Conservation (phyloP, 257 asterid genomes). For the Pogostemon cablin region DNA sequence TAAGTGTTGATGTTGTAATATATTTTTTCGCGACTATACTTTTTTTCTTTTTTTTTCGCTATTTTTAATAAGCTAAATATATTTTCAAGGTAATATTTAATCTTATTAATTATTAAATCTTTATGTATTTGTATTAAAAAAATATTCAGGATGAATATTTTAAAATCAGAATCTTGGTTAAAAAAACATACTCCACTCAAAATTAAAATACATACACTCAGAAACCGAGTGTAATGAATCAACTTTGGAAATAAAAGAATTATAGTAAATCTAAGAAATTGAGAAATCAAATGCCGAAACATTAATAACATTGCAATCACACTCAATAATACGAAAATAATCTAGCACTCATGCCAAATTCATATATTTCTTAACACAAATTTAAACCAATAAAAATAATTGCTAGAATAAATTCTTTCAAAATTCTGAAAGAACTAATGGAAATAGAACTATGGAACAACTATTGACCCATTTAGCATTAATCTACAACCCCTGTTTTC, state of each 20-base stretch:
- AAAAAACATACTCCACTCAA: conserved; percentile 2
- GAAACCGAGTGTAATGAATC: not conserved
- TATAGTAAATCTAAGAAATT: conserved; percentile 3
- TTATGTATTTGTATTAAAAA: too few species aligned
- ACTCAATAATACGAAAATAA: not conserved
- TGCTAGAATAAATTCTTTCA: not conserved
- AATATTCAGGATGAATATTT: too few species aligned
- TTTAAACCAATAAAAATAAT: not conserved
- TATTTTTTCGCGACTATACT: too few species aligned
- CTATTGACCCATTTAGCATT: conserved; percentile 17
- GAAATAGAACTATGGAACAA: not conserved
- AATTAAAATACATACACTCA: not conserved
- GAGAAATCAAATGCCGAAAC: conserved; percentile 6
- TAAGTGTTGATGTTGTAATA: too few species aligned
- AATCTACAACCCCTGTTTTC: too few species aligned
- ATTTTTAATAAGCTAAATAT: too few species aligned
- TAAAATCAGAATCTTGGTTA: not conserved
- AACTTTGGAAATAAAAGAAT: not conserved
- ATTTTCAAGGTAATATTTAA: too few species aligned
- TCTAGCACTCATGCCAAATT: not conserved
- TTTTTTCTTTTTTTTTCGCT: too few species aligned
- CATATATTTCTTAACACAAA: not conserved
- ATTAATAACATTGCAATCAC: not conserved
- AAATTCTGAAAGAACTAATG: not conserved
- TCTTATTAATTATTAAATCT: too few species aligned